Base-by-base conservation (phyloP, 1,284 basidiomycete genomes). In the Rhizoctonia solani region DNA sequence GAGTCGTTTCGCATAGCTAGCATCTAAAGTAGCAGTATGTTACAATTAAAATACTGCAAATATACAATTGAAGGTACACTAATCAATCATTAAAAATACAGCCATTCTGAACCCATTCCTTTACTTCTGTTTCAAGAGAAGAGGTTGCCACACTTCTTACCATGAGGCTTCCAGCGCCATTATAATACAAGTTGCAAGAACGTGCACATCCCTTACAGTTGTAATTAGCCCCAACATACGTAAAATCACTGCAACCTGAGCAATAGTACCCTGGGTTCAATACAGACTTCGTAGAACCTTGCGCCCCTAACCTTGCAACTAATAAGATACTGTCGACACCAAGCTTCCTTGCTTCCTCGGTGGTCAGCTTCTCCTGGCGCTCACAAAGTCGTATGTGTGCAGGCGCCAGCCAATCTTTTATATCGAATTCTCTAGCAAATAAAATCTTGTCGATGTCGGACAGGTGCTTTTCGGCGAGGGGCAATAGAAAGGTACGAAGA, bases 381-480 rank as follows among this genome's bases (percentile, higher is more conserved):
- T 53, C 30, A 49, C 68, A 69, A 0, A 69, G 32, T 21, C 32
- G 39, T 1, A 34, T 19, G 34, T 61, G 50, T 4, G 68, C 54
- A 16, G 65, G 68, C 5, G 30, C 42, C 1, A 69, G 46, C 68
- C 68, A 69, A 13, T 63, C 55, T 14, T 58, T 29, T 6, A 69
- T 58, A 6, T 47, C 55, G 42, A 52, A 69, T 30, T 67, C 55
- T 29, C 39, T 46, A 4, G 68, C 68, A 14, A 67, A 59, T 13
- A 54, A 29, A 47, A 69, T 52, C 30, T 59, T 54, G 29, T 67
- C 68, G 34, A 63, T 52, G n/a, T 63, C 59, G 37, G 47, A 41
- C n/a, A 63, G 49, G 11, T 29, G 13, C 13, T 52, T 63, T 21
- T 63, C 59, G 25, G 59, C 59, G 16, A 67, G 19, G 29, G 49